phyloP scores from a whole-genome alignment of 805 yeast genomes.

The Saccharomycopsis capsularis region DNA sequence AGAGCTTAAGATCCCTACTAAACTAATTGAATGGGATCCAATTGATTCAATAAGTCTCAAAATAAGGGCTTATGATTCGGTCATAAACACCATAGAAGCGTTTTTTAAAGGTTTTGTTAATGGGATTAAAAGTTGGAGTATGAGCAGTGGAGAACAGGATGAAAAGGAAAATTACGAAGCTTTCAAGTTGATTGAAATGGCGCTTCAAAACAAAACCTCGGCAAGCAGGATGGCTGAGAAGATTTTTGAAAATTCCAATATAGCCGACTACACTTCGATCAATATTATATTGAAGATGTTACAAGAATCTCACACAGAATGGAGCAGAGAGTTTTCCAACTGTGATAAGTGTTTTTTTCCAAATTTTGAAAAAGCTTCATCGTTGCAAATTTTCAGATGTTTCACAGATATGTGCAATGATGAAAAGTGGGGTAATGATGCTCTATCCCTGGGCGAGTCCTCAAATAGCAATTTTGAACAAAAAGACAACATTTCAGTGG shows the following conservation, averaged over 20 bases:
- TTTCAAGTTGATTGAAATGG: slow-evolving; percentile 34
- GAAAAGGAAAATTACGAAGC: slow-evolving; percentile 49
- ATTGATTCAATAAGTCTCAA: slow-evolving; percentile 62
- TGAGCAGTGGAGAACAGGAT: slow-evolving; percentile 63
- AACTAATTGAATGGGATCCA: slow-evolving; percentile 65
- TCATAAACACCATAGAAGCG: slow-evolving; percentile 42
- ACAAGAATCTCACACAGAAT: slow-evolving; percentile 77
- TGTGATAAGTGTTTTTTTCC: slow-evolving; percentile 79
- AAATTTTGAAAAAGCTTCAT: slow-evolving; percentile 34
- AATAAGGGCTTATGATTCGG: slow-evolving; percentile 48
- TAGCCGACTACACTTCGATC: slow-evolving; percentile 61
- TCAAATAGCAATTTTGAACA: not conserved
- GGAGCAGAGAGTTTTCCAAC: slow-evolving; percentile 79
- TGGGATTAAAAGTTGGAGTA: slow-evolving; percentile 58
- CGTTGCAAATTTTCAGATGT: slow-evolving; percentile 3
- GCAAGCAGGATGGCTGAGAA: slow-evolving; percentile 41
- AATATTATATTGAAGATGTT: slow-evolving; percentile 63
- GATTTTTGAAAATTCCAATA: slow-evolving; percentile 47
- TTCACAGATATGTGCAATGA: not conserved
- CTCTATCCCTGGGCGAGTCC: not conserved
- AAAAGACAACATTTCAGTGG: not conserved
- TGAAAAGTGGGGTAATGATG: not conserved
- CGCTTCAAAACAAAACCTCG: slow-evolving; percentile 1
- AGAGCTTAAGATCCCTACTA: slow-evolving; percentile 71
- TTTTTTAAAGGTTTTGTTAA: slow-evolving; percentile 73